Evolutionary conservation across 2,329 filamentous ascomycete species (phyloP).

Genomic region (Ophiostoma piceae): DNA sequence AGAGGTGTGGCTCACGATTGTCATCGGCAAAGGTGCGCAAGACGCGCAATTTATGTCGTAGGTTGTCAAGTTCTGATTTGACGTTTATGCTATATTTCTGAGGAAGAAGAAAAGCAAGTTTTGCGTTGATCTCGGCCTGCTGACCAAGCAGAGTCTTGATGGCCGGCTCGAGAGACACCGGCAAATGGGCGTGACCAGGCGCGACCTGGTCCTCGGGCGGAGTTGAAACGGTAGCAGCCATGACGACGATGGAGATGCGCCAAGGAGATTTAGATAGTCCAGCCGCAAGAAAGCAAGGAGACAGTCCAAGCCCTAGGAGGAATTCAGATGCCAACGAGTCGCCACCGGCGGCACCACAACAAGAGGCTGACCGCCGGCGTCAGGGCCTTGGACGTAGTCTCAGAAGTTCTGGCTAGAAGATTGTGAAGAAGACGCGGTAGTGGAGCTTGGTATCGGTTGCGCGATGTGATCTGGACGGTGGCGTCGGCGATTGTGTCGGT

Average conservation of each 20-base stretch:
- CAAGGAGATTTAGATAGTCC: background rate
- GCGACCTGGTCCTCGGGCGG: conserved; percentile 20
- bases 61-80: conserved; percentile 48
- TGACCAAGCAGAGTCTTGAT: conserved; percentile 35
- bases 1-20: conserved; percentile 42
- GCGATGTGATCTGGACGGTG: background rate
- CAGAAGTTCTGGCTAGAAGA: background rate
- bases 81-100: conserved; percentile 45
- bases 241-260: background rate
- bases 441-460: background rate
- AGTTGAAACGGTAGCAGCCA: conserved; percentile 19
- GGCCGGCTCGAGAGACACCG: conserved; percentile 39
- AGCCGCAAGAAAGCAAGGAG: background rate
- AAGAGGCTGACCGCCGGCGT: conserved; percentile 13
- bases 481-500: background rate
- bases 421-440: background rate
- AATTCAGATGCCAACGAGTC: background rate
- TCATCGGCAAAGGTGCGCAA: conserved; percentile 46
- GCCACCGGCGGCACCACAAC: conserved; percentile 14
- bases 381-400: background rate
- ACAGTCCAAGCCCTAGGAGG: background rate
- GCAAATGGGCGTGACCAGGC: conserved; percentile 27
- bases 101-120: conserved; percentile 45
- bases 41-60: conserved; percentile 50
- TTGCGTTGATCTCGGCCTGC: conserved; percentile 50